Evolutionary conservation across 2,329 filamentous ascomycete genomes (phyloP).

Genomic region (Talaromyces sp.): DNA sequence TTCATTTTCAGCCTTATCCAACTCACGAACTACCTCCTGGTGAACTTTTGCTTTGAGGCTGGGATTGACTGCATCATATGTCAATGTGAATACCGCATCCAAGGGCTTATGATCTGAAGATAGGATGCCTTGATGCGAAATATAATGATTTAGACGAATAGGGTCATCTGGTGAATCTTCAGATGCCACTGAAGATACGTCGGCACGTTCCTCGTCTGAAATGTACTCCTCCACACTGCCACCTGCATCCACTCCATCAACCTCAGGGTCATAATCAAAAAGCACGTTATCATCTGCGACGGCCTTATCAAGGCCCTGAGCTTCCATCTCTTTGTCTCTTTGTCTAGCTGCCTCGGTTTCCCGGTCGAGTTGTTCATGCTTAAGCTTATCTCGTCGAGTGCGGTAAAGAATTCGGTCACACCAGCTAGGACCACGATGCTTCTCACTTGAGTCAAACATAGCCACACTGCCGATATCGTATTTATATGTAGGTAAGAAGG

Average conservation of each 20-base stretch:
- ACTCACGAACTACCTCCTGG: constrained; percentile 80
- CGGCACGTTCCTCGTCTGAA: constrained; percentile 56
- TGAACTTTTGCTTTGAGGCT: constrained; percentile 82
- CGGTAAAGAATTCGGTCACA: constrained; percentile 92
- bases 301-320: constrained; percentile 72
- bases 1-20: constrained; percentile 92
- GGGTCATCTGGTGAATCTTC: constrained; percentile 48
- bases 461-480: constrained; percentile 94
- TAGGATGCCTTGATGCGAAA: constrained; percentile 82
- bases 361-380: constrained; percentile 63
- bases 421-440: constrained; percentile 90
- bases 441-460: constrained; percentile 93
- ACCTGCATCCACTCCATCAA: constrained; percentile 62
- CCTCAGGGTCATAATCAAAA: constrained; percentile 87
- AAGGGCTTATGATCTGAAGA: constrained; percentile 97
- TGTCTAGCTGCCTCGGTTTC: constrained; percentile 69
- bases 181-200: constrained; percentile 29
- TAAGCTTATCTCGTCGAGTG: constrained; percentile 69
- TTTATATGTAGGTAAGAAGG: constrained; percentile 93
- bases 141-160: constrained; percentile 68
- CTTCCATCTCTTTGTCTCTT: constrained; percentile 83
- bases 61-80: constrained; percentile 83
- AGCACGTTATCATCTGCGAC: constrained; percentile 79
- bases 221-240: constrained; percentile 57
- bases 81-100: constrained; percentile 77